These are phyloP conservation scores for Dorcoceras hygrometricum DNA, from an alignment of 257 asterid species.

Conservation along the genomic window DNA sequence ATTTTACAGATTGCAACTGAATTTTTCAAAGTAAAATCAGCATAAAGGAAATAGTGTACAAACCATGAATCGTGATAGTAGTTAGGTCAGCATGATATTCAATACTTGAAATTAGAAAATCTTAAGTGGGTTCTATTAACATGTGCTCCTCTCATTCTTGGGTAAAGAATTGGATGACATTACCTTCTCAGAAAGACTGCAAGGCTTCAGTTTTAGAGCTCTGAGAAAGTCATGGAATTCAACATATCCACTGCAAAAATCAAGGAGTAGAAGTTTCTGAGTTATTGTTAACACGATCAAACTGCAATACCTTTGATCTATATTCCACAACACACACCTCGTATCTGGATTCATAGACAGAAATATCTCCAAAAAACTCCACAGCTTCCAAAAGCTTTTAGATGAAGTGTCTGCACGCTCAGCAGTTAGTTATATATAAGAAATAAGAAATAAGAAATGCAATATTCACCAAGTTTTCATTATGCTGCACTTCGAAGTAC, in stretches of 20 bases:
- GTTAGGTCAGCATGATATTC: no score
- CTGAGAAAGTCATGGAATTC: conserved; percentile 66
- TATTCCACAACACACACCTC: background rate
- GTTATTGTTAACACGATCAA: conserved; percentile 7
- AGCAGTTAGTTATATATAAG: background rate
- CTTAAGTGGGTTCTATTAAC: background rate
- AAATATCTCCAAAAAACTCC: conserved; percentile 67
- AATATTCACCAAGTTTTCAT: conserved; percentile 5
- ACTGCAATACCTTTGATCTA: conserved; percentile 54
- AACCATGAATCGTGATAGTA: conserved; percentile 5
- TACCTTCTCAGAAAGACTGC: conserved; percentile 73
- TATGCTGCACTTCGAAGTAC: conserved; percentile 10
- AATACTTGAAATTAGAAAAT: background rate
- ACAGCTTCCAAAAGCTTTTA: conserved; percentile 82
- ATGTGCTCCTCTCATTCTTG: background rate
- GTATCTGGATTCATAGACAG: conserved; percentile 86
- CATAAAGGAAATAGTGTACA: background rate
- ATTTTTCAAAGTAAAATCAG: background rate
- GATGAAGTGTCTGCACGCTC: conserved; percentile 54
- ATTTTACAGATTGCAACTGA: background rate
- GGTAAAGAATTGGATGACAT: background rate
- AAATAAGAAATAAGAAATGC: conserved; percentile 4
- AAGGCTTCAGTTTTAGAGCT: conserved; percentile 67
- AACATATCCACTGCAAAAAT: conserved; percentile 64
- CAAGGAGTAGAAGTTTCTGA: background rate